These are phyloP conservation scores for Penstemon eatonii DNA, from an alignment of 257 asterid species.

Conservation along the genomic window DNA sequence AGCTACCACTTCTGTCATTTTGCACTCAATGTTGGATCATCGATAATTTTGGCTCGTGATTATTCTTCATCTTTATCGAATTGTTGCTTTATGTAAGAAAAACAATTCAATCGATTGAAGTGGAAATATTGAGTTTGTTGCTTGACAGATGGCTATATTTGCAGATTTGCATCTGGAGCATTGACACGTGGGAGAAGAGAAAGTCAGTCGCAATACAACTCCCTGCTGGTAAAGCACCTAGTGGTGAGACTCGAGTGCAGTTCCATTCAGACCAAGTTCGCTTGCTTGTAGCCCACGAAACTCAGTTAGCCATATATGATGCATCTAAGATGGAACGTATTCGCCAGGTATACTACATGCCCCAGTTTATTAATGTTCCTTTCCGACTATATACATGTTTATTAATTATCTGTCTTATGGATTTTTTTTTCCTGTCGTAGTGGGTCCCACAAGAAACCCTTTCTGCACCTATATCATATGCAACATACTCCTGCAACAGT, in stretches of 20 bases:
- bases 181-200: slow-evolving; percentile 93
- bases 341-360: slow-evolving; percentile 62
- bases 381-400: background rate
- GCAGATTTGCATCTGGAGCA: slow-evolving; percentile 96
- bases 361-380: background rate
- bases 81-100: background rate
- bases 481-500: slow-evolving; percentile 92
- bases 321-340: slow-evolving; percentile 87
- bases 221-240: slow-evolving; percentile 85
- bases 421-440: slow-evolving; percentile 41
- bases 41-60: background rate
- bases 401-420: slow-evolving; percentile 14
- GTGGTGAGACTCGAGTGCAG: slow-evolving; percentile 91
- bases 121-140: slow-evolving; percentile 16
- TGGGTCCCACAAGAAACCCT: slow-evolving; percentile 96
- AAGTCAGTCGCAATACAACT: slow-evolving; percentile 76
- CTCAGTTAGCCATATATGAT: slow-evolving; percentile 86
- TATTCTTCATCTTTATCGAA: background rate
- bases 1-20: background rate
- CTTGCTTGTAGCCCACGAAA: slow-evolving; percentile 85
- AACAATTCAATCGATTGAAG: background rate
- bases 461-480: slow-evolving; percentile 88
- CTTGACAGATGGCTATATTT: slow-evolving; percentile 5
- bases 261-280: slow-evolving; percentile 82
- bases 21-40: background rate